Evolutionary conservation across 768 basidiomycete genomes (phyloP).

Genomic region (Naematelia aurantialba): DNA sequence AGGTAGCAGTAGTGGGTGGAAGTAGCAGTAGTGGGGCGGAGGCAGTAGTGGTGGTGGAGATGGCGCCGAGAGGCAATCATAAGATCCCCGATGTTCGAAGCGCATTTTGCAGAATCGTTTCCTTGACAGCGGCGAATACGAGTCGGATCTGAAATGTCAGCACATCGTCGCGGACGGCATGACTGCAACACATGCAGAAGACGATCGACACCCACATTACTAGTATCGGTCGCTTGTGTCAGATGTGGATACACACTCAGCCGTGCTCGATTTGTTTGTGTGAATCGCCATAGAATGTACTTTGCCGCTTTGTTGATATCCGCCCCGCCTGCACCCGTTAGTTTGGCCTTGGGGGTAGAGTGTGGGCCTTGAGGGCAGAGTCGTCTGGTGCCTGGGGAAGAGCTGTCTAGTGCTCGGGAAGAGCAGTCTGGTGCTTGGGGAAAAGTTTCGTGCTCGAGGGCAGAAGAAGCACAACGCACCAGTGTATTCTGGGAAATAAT

Average conservation of each 20-base stretch:
- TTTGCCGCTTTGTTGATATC: slow-evolving; percentile 94
- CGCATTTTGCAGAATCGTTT: slow-evolving; percentile 88
- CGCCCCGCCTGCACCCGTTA: slow-evolving; percentile 57
- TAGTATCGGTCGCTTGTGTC: slow-evolving; percentile 84
- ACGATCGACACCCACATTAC: slow-evolving; percentile 58
- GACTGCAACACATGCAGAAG: neutral
- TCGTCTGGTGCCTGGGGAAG: neutral
- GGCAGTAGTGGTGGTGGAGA: neutral
- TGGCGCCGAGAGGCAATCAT: slow-evolving; percentile 45
- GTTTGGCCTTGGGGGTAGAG: too few species aligned
- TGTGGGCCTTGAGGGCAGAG: neutral
- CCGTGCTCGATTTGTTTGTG: slow-evolving; percentile 63
- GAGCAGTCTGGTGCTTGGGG: too few species aligned
- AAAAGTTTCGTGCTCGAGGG: too few species aligned
- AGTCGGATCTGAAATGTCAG: slow-evolving; percentile 55
- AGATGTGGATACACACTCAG: slow-evolving; percentile 84
- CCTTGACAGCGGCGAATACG: slow-evolving; percentile 83
- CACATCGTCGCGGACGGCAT: slow-evolving; percentile 4
- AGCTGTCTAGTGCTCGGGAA: too few species aligned
- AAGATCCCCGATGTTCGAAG: slow-evolving; percentile 81
- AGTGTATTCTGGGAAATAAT: slow-evolving; percentile 79
- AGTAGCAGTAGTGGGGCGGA: neutral
- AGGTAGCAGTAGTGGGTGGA: too few species aligned
- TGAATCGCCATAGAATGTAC: slow-evolving; percentile 91
- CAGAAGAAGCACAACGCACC: slow-evolving; percentile 31